Evolutionary conservation across 1,284 basidiomycete genomes (phyloP), one percentile per base, ranked within the genome.

Genomic region (Ceratobasidium theobromae): DNA sequence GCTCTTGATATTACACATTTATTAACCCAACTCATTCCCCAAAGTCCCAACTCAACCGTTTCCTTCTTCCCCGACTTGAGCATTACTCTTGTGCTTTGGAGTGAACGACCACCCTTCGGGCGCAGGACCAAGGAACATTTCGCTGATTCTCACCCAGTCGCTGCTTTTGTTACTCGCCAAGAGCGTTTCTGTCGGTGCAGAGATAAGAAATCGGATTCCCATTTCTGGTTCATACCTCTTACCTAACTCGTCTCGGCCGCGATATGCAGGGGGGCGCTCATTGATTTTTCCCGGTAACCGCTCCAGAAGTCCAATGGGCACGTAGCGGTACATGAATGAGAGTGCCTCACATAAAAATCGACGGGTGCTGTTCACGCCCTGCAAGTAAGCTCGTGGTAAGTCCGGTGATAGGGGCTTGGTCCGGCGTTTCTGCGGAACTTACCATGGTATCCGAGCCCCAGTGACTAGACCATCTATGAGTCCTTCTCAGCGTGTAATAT

Each of bases 141-240:
- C 93, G 0, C 90, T 91, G 33, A 99, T 87, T 77, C 87, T 93
- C 58, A 98, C 89, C 96, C 96, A 99, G 75, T 98, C 94, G n/a
- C 83, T 80, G 69, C 88, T 87, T 72, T 90, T 86, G 1, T 84
- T 81, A 73, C 90, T 93, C 0, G 92, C 86, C 5, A 98, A 79
- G 8, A 98, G 78, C 1, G 93, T 93, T 80, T 95, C 91, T 89
- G 27, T 28, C 2, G 40, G 38, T 11, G 30, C 0, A 58, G 48
- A 30, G 28, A n/a, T 65, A 23, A 57, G 41, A 28, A 53, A 14
- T 6, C 18, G 21, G 51, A 12, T 54, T 45, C 21, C 28, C 28
- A 35, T 6, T 30, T 21, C 38, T 21, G 3, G 32, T 46, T 35
- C 18, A 65, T 45, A 66, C 16, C 12, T 75, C 84, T 51, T 69